Percentiles rank a stretch among this genome's conserved stretches.
Conservation (phyloP, 495 filamentous ascomycete species). For the Chaetomium tenue region DNA sequence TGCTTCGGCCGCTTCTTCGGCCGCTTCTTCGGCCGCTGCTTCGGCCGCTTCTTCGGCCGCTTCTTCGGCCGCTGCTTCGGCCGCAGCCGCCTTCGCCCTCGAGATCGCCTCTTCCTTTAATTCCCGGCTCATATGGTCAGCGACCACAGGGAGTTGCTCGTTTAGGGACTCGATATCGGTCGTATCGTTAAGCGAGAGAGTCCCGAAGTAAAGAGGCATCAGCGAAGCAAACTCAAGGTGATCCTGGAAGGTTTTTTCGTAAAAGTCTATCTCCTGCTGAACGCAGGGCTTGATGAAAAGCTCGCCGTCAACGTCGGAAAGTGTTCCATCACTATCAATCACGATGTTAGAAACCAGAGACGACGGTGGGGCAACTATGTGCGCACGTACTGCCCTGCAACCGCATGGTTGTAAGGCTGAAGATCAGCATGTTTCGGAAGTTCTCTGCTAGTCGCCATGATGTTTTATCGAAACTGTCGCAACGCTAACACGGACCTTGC, state of each 20-base stretch:
- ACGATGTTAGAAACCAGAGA: conserved; percentile 5
- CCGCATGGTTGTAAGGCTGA: conserved; percentile 72
- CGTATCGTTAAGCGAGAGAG: conserved; percentile 56
- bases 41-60: conserved; percentile 6
- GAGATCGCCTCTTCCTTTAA: conserved; percentile 43
- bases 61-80: conserved; percentile 31
- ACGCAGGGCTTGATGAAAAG: conserved; percentile 96
- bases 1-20: conserved; percentile 24
- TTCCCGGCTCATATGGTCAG: conserved; percentile 43
- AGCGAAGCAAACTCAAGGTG: conserved; percentile 72
- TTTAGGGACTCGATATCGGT: conserved; percentile 49
- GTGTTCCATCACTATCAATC: conserved; percentile 74
- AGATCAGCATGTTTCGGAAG: conserved; percentile 56
- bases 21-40: conserved; percentile 24
- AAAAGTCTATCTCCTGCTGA: conserved; percentile 81
- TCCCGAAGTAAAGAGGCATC: conserved; percentile 85
- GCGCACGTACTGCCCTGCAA: conserved; percentile 87
- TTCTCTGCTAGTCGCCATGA: conserved; percentile 34
- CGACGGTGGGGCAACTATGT: neutral
- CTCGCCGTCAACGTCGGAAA: conserved; percentile 78
- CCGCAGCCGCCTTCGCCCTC: conserved; percentile 30
- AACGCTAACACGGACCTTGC: neutral
- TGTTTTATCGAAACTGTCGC: conserved; percentile 12
- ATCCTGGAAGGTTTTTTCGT: conserved; percentile 63
- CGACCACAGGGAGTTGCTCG: conserved; percentile 49